Evolutionary conservation across 768 basidiomycete species (phyloP).

Genomic region (Phlebiopsis gigantea): DNA sequence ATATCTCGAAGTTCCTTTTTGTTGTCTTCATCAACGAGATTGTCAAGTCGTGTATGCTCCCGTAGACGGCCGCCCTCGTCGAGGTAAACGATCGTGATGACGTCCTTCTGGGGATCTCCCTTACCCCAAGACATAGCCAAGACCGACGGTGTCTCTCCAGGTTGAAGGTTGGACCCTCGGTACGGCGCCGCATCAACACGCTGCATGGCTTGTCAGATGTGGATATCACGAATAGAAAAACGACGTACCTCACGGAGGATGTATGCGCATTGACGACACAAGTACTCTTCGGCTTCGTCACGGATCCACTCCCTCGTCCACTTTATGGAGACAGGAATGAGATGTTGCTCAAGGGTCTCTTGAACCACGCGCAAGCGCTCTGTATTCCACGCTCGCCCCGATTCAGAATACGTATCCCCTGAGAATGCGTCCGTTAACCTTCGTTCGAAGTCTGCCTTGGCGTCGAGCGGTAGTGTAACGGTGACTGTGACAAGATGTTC

Average conservation of each 20-base stretch:
- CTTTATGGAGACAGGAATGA: slow-evolving; percentile 81
- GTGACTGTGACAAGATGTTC: slow-evolving; percentile 79
- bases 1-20: slow-evolving; percentile 75
- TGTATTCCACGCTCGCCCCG: slow-evolving; percentile 88
- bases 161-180: slow-evolving; percentile 50
- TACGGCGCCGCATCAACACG: slow-evolving; percentile 82
- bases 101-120: slow-evolving; percentile 90
- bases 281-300: slow-evolving; percentile 83
- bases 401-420: slow-evolving; percentile 75
- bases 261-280: slow-evolving; percentile 64
- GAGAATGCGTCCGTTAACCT: slow-evolving; percentile 71
- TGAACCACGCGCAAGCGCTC: slow-evolving; percentile 75
- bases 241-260: slow-evolving; percentile 60
- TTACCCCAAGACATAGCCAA: slow-evolving; percentile 93
- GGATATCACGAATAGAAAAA: neutral
- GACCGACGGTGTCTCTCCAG: slow-evolving; percentile 71
- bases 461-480: slow-evolving; percentile 59
- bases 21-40: slow-evolving; percentile 66
- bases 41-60: slow-evolving; percentile 88
- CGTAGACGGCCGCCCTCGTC: slow-evolving; percentile 87
- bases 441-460: slow-evolving; percentile 64
- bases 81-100: slow-evolving; percentile 77
- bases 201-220: slow-evolving; percentile 35
- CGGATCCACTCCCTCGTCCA: slow-evolving; percentile 88
- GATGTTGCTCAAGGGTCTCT: slow-evolving; percentile 71